These are phyloP conservation scores for Laetiporus sulphureus DNA, from an alignment of 1,284 basidiomycete species.

Conservation along the genomic window DNA sequence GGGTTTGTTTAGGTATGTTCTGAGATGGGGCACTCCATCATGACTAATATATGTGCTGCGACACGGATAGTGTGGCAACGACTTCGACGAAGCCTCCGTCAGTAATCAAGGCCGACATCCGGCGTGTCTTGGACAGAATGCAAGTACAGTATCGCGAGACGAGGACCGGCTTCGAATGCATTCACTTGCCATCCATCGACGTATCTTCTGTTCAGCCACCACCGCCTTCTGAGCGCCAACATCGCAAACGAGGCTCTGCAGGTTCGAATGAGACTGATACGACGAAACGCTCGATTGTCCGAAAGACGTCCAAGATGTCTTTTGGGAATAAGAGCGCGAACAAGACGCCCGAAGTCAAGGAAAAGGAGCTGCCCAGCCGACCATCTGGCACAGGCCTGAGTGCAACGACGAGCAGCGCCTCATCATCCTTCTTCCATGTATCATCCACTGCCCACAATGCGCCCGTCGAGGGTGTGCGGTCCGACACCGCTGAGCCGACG, in stretches of 20 bases:
- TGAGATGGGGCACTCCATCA: constrained; percentile 1
- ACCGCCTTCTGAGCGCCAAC: constrained; percentile 23
- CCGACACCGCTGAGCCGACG: constrained; percentile 24
- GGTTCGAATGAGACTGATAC: constrained; percentile 44
- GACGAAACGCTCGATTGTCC: constrained; percentile 50
- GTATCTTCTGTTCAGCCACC: constrained; percentile 57
- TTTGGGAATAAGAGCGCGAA: constrained; percentile 44
- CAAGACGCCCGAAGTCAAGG: constrained; percentile 30
- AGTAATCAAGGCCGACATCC: constrained; percentile 80
- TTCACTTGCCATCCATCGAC: constrained; percentile 91
- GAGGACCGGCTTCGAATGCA: constrained; percentile 91
- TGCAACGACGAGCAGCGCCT: constrained; percentile 62
- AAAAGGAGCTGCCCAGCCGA: constrained; percentile 39
- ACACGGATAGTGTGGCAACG: constrained; percentile 71
- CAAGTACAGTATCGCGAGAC: constrained; percentile 92
- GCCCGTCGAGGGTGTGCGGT: constrained; percentile 29
- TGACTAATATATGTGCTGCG: constrained; percentile 4
- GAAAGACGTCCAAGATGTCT: constrained; percentile 73
- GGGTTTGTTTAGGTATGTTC: constrained; percentile 75
- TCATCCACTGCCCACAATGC: constrained; percentile 47
- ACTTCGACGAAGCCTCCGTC: constrained; percentile 87
- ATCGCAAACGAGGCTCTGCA: constrained; percentile 43
- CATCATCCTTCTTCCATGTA: constrained; percentile 77
- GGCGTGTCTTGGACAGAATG: constrained; percentile 86
- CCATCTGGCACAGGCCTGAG: constrained; percentile 51